Percentiles rank a stretch among this genome's conserved stretches.
Evolutionary conservation across 2,329 filamentous ascomycete genomes (phyloP).

Genomic region (Oidium heveae): DNA sequence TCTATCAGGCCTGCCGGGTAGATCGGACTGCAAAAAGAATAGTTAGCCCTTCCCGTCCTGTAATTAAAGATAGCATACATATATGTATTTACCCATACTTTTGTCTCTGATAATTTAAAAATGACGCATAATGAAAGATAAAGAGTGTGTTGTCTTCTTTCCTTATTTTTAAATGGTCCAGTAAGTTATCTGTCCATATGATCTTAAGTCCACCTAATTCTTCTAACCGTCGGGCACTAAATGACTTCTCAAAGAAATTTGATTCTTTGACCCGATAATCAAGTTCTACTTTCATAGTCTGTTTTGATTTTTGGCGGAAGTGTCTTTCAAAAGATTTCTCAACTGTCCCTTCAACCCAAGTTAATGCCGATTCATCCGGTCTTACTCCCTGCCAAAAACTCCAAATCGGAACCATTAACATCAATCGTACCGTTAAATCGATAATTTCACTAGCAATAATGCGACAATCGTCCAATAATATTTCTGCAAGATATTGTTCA

Average conservation of each 20-base stretch:
- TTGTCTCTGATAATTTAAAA: slow-evolving; percentile 1
- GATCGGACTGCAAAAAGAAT: not conserved
- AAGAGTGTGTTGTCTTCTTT: not conserved
- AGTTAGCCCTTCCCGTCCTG: no score
- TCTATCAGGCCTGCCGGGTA: slow-evolving; percentile 2
- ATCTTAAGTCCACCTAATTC: slow-evolving; percentile 1
- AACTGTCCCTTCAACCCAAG: slow-evolving; percentile 3
- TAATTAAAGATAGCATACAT: no score
- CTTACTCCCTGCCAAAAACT: slow-evolving; percentile 3
- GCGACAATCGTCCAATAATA: not conserved
- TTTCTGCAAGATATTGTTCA: slow-evolving; percentile 1
- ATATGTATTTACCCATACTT: not conserved
- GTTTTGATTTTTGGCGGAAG: slow-evolving; percentile 1
- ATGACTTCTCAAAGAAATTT: slow-evolving; percentile 1
- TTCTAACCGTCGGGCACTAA: slow-evolving; percentile 1
- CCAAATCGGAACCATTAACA: slow-evolving; percentile 3
- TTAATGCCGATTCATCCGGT: slow-evolving; percentile 1
- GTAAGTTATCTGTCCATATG: slow-evolving; percentile 4
- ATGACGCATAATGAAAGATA: slow-evolving; percentile 3
- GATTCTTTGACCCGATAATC: not conserved
- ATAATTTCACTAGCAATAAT: slow-evolving; percentile 3
- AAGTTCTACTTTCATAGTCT: not conserved
- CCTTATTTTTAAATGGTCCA: slow-evolving; percentile 2
- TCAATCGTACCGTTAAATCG: slow-evolving; percentile 2
- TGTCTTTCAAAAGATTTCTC: slow-evolving; percentile 1